Evolutionary conservation across 305 asterid species (phyloP), one percentile per base, ranked within the genome.

Genomic region (Fraxinus sp.): DNA sequence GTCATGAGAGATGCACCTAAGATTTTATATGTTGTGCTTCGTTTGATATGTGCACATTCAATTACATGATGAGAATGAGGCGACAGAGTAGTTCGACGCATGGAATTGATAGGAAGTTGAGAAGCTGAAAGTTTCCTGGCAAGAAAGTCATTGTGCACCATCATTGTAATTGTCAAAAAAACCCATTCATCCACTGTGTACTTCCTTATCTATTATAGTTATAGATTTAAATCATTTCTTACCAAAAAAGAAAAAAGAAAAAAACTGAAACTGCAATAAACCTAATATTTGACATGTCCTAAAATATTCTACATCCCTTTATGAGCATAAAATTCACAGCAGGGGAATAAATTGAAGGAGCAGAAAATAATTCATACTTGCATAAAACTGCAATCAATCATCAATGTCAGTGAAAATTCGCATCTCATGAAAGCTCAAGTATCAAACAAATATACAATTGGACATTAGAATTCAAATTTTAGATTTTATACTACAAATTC

Each of bases 41-140:
- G 83, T 22, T 75, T 74, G 52, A 80, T 73, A 32, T 6, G 80
- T 49, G 83, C 57, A 77, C 77, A 80, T 74, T 84, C 90, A 83
- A 83, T 86, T 84, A 83, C 85, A 83, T 79, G 85, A 70, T 79
- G 84, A 37, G 86, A 78, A 41, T 72, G 82, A 32, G 82, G 72
- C 5, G 66, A 80, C 68, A 59, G 79, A 77, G 75, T 66, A 68
- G 83, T 36, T 46, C 78, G 78, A 22, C 85, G 79, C 74, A 32
- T 24, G 81, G 87, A 26, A 82, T 57, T 84, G 37, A 81, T 78
- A 13, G 89, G 84, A 55, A 87, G 79, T 26, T 84, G 89, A 82
- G 88, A 77, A 85, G 86, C 85, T 80, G 88, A 86, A 72, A 87
- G 82, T 85, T 92, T 91, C 93, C 98, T 93, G 92, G 64, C 30